Base-by-base conservation (phyloP, 345 rosid genomes). In the Laguncularia racemosa region DNA sequence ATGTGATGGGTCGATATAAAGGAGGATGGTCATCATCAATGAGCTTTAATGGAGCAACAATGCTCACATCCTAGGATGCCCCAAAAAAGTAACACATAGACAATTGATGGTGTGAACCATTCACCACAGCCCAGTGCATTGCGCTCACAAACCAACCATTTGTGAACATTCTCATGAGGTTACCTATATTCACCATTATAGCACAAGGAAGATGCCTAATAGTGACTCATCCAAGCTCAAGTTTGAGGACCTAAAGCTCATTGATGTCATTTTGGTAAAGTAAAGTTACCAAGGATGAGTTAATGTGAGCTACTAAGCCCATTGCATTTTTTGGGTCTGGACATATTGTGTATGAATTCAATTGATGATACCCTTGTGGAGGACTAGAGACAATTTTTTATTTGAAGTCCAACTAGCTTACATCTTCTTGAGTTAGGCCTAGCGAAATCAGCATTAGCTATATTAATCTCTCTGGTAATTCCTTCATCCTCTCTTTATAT, bases 231-330 rank as follows among this genome's bases (percentile, higher is more conserved):
- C 71, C 75, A 16, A 52, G 52, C 15, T 51, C 61, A 5, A 66
- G 71, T 46, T 45, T 17, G 7, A 52, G 47, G 44, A 64, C 69
- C 62, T 79, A 74, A 47, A 77, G 81, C 26, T 79, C 88, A 46
- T 49, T 57, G 33, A 50, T 49, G 40, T 56, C 67, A 58, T 63
- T 59, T 49, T 79, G 88, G 54, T 79, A 66, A 13, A 77, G 60
- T 20, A 80, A 19, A 49, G 81, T 75, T 45, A 82, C 50, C 2
- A 82, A 54, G n/a, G 82, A 69, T 6, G 85, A 73, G 57, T 82
- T 81, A 0, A 77, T 79, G 73, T 82, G 84, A 1, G 81, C 81
- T 13, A 78, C 78, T 26, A 77, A 57, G 58, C 85, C 85, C 76
- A 82, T 75, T 38, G 85, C 79, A 52, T 52, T 68, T 20, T 51